Conservation (phyloP, 768 basidiomycete genomes). For the Lactifluus volemus region DNA sequence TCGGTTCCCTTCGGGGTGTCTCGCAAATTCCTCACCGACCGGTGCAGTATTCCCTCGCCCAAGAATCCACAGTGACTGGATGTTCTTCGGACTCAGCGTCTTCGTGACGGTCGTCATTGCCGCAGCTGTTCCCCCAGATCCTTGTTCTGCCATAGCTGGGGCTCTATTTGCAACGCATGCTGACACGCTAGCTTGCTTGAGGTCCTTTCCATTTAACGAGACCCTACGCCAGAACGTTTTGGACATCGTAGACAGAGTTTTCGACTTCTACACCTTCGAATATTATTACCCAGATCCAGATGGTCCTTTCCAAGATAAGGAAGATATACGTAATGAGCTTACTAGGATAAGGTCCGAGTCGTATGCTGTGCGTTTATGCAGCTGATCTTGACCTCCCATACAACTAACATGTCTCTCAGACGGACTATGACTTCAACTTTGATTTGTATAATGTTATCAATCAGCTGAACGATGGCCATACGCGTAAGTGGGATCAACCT, state of each 20-base stretch:
- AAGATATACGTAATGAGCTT: constrained; percentile 43
- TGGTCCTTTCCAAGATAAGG: constrained; percentile 33
- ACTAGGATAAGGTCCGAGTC: constrained; percentile 39
- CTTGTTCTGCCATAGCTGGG: constrained; percentile 10
- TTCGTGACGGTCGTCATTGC: not conserved
- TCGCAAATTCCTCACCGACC: not conserved
- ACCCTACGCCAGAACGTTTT: constrained; percentile 31
- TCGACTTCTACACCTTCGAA: constrained; percentile 36
- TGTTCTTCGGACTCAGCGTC: not conserved
- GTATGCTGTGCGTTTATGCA: constrained; percentile 31
- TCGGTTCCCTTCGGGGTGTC: not conserved
- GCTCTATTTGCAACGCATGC: not conserved
- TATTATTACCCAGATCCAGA: constrained; percentile 31
- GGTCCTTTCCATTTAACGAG: constrained; percentile 34
- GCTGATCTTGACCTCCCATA: not conserved
- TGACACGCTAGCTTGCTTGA: constrained; percentile 18
- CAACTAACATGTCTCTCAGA: constrained; percentile 29
- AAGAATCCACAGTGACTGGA: not conserved
- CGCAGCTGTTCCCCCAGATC: not conserved
- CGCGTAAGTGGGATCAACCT: constrained; percentile 34
- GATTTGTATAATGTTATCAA: constrained; percentile 49
- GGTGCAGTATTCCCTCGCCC: not conserved
- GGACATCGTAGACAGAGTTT: constrained; percentile 25
- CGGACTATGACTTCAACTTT: constrained; percentile 58
- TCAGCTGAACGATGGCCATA: constrained; percentile 57